Conservation (phyloP, 1,284 basidiomycete species). For the Hypsizygus ulmarius region DNA sequence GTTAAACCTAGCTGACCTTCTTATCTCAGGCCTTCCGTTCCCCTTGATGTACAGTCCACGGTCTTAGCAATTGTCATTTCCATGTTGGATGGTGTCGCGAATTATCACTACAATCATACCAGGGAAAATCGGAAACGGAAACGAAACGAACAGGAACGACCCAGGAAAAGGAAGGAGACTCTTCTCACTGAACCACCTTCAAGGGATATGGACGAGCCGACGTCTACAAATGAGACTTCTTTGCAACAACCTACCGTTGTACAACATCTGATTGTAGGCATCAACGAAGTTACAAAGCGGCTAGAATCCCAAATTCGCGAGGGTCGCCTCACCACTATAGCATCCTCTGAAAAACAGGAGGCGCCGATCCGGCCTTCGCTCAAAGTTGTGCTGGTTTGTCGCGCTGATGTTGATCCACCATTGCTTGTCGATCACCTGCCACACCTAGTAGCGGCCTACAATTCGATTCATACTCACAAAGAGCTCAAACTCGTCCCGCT, state of each 20-base stretch:
- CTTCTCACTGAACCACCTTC: not conserved
- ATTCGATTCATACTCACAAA: conserved; percentile 41
- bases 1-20: conserved; percentile 11
- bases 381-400: conserved; percentile 63
- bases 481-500: conserved; percentile 64
- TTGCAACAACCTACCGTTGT: conserved; percentile 40
- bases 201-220: not conserved
- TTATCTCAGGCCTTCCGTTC: conserved; percentile 53
- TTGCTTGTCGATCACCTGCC: conserved; percentile 70
- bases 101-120: conserved; percentile 38
- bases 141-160: conserved; percentile 17
- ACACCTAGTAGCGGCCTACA: conserved; percentile 69
- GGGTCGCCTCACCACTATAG: conserved; percentile 25
- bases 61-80: conserved; percentile 50
- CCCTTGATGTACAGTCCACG: conserved; percentile 59
- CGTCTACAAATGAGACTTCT: conserved; percentile 1
- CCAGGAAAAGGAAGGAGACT: conserved; percentile 21
- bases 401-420: conserved; percentile 70
- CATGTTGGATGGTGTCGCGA: conserved; percentile 47
- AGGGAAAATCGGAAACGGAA: conserved; percentile 39
- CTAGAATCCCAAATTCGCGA: conserved; percentile 58
- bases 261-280: conserved; percentile 61
- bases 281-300: conserved; percentile 78
- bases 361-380: conserved; percentile 22
- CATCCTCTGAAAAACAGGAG: conserved; percentile 16